Evolutionary conservation across 73 alveolate genomes (phyloP), one percentile per base, ranked within the genome.

Genomic region (Diophrys appendiculata): DNA sequence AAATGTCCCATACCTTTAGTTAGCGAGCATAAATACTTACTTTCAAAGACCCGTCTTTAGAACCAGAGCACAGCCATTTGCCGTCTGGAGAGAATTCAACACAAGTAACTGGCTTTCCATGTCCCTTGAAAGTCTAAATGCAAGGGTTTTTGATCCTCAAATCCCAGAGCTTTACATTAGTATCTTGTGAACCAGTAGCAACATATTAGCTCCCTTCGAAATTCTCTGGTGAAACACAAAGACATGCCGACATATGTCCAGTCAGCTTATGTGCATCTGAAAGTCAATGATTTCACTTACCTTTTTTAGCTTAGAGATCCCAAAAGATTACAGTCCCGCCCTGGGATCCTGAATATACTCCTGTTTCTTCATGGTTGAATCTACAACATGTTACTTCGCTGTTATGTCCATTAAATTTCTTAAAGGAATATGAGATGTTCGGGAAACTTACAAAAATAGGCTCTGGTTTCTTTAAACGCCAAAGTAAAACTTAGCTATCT

Each of bases 31-130:
- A n/a, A 52, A 60, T 27, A 2, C 28, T 31, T 60, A 60, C 71
- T 31, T 88, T 78, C 14, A 91, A 53, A 22, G 87, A 52, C 69
- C 96, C 93, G 73, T 93, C 98, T 25, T 73, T 84, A 29, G 92
- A 90, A 30, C 98, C 96, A 31, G 94, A 84, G 25, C 96, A 95
- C 1, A 90, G 77, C 87, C 92, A 85, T 29, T 82, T 74, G 13
- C 95, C 93, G 74, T 93, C 98, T 11, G 98, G 98, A 31, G 94
- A 82, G 76, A 86, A 68, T 68, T 82, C 29, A 11, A 88, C 92
- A 60, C 90, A 75, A 64, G 90, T 88, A 0, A 93, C 90, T 3
- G 88, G 52, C 67, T 90, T 90, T 26, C 81, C 73, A 72, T 93
- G 98, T 33, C 92, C 92, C 72, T 80, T 85, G 35, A 85, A 74